phyloP scores from a whole-genome alignment of 331 rosid species.

The Stylosanthes scabra region DNA sequence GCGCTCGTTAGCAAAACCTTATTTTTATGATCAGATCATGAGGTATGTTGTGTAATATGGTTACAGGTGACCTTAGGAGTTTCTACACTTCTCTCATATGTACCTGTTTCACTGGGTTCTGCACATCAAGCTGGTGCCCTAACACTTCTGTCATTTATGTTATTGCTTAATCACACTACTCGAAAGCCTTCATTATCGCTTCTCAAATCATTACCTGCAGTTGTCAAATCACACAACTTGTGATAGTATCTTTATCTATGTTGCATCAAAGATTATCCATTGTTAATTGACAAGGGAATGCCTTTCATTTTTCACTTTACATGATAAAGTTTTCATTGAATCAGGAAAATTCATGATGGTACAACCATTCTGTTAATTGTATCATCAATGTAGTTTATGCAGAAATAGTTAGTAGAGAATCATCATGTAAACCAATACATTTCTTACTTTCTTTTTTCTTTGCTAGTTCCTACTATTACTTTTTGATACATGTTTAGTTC shows the following conservation, averaged over 20 bases:
- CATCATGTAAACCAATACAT: neutral
- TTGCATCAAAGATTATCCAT: constrained; percentile 17
- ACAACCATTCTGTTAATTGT: constrained; percentile 14
- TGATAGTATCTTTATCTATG: neutral
- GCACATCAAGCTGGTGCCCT: constrained; percentile 98
- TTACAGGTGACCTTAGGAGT: constrained; percentile 80
- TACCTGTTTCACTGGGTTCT: constrained; percentile 83
- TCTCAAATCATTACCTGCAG: constrained; percentile 81
- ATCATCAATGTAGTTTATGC: constrained; percentile 29
- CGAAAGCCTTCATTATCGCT: constrained; percentile 74
- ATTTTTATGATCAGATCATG: neutral
- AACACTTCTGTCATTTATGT: constrained; percentile 70
- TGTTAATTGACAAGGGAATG: constrained; percentile 6
- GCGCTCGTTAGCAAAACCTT: too few relatives aligned
- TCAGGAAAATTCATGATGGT: constrained; percentile 23
- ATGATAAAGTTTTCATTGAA: constrained; percentile 25
- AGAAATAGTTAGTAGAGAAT: constrained; percentile 6
- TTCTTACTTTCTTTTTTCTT: too few relatives aligned
- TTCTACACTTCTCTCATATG: constrained; percentile 78
- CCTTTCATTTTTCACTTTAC: neutral
- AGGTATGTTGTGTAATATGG: constrained; percentile 18
- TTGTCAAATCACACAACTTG: constrained; percentile 57
- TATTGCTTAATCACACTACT: constrained; percentile 79
- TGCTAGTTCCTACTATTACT: too few relatives aligned
- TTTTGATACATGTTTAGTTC: too few relatives aligned